A percentile compares a stretch with the other conserved stretches of the same genome.
These are phyloP conservation scores for Microcyclospora pomicola DNA, from an alignment of 2,329 filamentous ascomycete genomes.

Conservation along the genomic window DNA sequence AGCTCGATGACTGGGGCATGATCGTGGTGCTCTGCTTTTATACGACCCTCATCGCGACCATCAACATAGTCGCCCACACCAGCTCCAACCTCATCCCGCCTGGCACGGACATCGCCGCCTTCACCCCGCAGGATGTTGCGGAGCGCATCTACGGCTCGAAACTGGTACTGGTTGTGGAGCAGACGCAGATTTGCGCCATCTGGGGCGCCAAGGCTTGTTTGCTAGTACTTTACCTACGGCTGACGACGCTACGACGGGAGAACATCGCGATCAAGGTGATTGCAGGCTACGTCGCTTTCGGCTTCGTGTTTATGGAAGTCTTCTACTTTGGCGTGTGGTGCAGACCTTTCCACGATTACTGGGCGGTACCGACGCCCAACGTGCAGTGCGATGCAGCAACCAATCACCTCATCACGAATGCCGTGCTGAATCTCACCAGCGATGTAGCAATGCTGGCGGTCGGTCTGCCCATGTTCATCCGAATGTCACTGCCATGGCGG, in stretches of 20 bases:
- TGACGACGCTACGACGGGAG: slow-evolving; percentile 23
- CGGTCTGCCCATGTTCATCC: slow-evolving; percentile 32
- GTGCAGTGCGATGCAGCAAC: slow-evolving; percentile 29
- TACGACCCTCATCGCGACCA: slow-evolving; percentile 36
- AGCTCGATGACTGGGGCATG: slow-evolving; percentile 46
- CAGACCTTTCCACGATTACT: slow-evolving; percentile 25
- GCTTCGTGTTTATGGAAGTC: slow-evolving; percentile 26
- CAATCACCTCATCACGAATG: slow-evolving; percentile 26
- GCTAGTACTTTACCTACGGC: slow-evolving; percentile 25
- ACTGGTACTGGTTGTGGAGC: slow-evolving; percentile 26
- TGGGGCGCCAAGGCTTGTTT: slow-evolving; percentile 27
- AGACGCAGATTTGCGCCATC: slow-evolving; percentile 24
- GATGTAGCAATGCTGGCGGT: slow-evolving; percentile 33
- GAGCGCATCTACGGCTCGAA: slow-evolving; percentile 24
- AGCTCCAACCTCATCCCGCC: slow-evolving; percentile 32
- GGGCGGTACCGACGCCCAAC: slow-evolving; percentile 19
- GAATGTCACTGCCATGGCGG: slow-evolving; percentile 28
- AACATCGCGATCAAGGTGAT: slow-evolving; percentile 23
- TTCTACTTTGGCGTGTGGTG: slow-evolving; percentile 29
- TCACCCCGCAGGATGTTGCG: slow-evolving; percentile 17
- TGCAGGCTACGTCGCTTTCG: slow-evolving; percentile 21
- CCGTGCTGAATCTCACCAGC: slow-evolving; percentile 32
- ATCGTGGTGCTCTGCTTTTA: slow-evolving; percentile 36
- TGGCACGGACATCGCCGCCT: slow-evolving; percentile 30
- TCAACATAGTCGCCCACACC: slow-evolving; percentile 29